Conservation (phyloP, 331 rosid genomes). For the Rhamnella rubrinervis region DNA sequence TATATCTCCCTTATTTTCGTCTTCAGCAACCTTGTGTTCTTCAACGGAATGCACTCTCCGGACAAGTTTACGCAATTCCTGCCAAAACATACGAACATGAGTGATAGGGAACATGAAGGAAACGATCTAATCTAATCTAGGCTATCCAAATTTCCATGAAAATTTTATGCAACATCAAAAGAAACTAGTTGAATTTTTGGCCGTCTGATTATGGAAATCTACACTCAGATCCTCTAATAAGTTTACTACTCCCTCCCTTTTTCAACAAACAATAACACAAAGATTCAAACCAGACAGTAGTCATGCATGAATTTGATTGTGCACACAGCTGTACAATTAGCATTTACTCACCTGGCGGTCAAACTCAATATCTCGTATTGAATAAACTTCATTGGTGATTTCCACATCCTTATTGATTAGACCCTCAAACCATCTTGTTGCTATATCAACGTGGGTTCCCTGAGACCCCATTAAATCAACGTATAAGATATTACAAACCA, state of each 20-base stretch:
- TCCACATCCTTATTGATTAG: conserved; percentile 56
- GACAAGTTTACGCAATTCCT: conserved; percentile 86
- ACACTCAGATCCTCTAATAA: no score
- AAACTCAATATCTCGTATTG: conserved; percentile 72
- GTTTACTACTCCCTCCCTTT: no score
- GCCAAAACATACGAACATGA: conserved; percentile 21
- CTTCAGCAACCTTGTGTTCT: conserved; percentile 37
- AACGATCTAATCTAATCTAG: neutral
- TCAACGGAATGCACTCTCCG: conserved; percentile 52
- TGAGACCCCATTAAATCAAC: conserved; percentile 22
- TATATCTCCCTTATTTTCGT: conserved; percentile 47
- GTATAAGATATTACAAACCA: conserved; percentile 17
- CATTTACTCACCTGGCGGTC: conserved; percentile 73
- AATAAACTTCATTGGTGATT: conserved; percentile 80
- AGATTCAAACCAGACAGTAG: neutral
- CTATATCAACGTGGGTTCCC: conserved; percentile 49
- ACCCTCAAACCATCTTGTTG: conserved; percentile 81
- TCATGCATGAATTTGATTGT: neutral
- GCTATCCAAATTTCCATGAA: neutral
- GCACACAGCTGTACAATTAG: neutral
- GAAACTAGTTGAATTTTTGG: no score
- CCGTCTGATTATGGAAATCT: no score
- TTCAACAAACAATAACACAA: neutral
- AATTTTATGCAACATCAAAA: no score
- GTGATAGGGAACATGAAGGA: conserved; percentile 3